A percentile compares a stretch with the other conserved stretches of the same genome.
These are phyloP conservation scores for Tricholoma hemisulphureum DNA, from an alignment of 768 basidiomycete species.

Conservation along the genomic window DNA sequence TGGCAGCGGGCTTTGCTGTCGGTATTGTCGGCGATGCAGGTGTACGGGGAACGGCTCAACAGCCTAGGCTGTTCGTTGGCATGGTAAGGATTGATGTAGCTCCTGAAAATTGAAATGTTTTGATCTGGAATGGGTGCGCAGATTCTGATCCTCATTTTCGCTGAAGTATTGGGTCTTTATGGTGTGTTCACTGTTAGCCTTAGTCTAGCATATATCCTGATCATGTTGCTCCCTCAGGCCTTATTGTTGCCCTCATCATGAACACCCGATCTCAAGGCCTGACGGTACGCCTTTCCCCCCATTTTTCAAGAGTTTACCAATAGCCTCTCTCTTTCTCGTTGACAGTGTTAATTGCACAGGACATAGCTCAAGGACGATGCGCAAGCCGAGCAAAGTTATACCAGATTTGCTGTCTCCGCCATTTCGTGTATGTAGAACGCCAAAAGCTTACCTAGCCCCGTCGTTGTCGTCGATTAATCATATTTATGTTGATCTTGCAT, in stretches of 20 bases:
- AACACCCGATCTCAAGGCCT: conserved; percentile 61
- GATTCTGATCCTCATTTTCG: conserved; percentile 98
- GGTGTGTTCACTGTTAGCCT: conserved; percentile 17
- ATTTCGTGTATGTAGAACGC: background rate
- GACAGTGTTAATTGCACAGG: background rate
- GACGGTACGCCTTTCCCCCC: conserved; percentile 13
- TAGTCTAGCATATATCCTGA: background rate
- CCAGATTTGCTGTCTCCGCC: background rate
- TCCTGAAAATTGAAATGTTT: background rate
- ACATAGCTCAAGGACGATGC: background rate
- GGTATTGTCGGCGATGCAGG: conserved; percentile 99
- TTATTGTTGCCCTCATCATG: conserved; percentile 96
- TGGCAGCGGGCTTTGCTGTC: conserved; percentile 96
- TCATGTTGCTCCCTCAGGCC: conserved; percentile 27
- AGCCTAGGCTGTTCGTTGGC: conserved; percentile 90
- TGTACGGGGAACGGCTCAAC: conserved; percentile 96
- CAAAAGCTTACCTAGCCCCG: background rate
- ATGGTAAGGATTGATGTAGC: conserved; percentile 57
- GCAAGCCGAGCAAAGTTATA: conserved; percentile 1
- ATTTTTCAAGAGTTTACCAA: background rate
- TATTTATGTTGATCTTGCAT: background rate
- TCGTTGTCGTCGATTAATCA: background rate
- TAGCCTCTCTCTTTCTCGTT: background rate
- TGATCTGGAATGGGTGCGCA: background rate
- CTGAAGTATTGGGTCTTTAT: conserved; percentile 58